Conservation (phyloP, 148 eudicot genomes). For the Vaccinium darrowii region DNA sequence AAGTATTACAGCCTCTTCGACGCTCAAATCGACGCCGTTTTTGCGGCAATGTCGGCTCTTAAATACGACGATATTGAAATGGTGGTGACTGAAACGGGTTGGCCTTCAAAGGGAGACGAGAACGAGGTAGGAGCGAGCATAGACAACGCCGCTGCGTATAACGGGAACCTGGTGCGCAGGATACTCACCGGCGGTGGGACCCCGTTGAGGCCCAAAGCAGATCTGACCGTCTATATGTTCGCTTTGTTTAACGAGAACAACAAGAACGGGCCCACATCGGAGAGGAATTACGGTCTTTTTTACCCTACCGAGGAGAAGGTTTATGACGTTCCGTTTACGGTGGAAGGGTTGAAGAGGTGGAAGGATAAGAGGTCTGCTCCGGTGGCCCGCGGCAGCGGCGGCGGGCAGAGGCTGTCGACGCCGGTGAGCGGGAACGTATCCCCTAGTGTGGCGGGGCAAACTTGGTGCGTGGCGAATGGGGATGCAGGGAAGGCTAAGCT, state of each 20-base stretch:
- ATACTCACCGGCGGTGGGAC: conserved; percentile 84
- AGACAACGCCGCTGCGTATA: conserved; percentile 75
- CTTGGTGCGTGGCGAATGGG: conserved; percentile 86
- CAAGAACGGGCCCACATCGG: conserved; percentile 73
- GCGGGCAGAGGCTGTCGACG: conserved; percentile 11
- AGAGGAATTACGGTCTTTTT: conserved; percentile 83
- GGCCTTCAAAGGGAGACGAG: conserved; percentile 87
- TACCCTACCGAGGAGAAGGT: conserved; percentile 73
- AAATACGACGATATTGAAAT: conserved; percentile 59
- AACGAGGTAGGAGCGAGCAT: conserved; percentile 69
- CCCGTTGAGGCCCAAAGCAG: conserved; percentile 65
- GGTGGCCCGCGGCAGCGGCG: neutral
- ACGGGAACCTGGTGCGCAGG: conserved; percentile 61
- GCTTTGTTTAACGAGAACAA: conserved; percentile 86
- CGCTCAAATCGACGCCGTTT: conserved; percentile 89
- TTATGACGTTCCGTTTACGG: conserved; percentile 59
- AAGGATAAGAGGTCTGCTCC: conserved; percentile 20
- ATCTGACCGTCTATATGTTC: conserved; percentile 69
- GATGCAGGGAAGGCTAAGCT: conserved; percentile 56
- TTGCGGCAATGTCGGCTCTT: conserved; percentile 74
- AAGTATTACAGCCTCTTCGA: conserved; percentile 67
- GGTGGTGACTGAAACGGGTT: conserved; percentile 81
- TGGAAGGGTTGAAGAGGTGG: conserved; percentile 41
- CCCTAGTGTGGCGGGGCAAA: conserved; percentile 34
- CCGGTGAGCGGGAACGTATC: conserved; percentile 24